These are phyloP conservation scores for Tylopilus balloui DNA, from an alignment of 768 basidiomycete species.

Conservation along the genomic window DNA sequence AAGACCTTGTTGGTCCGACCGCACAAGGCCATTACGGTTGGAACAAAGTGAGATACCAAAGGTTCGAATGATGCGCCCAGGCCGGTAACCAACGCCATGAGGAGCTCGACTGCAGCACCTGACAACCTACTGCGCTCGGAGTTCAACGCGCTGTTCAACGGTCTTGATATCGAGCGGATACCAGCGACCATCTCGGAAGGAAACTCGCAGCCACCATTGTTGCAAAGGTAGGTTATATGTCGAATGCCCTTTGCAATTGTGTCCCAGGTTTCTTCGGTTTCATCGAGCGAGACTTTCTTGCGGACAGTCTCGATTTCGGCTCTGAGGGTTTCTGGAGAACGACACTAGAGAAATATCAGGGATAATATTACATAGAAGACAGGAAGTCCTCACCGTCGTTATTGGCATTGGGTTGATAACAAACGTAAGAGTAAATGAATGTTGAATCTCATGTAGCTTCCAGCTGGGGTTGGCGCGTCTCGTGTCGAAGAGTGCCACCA, in stretches of 20 bases:
- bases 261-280: constrained; percentile 83
- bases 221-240: constrained; percentile 44
- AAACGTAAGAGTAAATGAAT: background rate
- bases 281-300: constrained; percentile 41
- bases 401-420: constrained; percentile 24
- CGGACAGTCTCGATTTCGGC: constrained; percentile 42
- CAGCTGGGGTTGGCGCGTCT: constrained; percentile 16
- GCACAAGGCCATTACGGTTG: constrained; percentile 62
- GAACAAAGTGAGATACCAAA: constrained; percentile 62
- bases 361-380: background rate
- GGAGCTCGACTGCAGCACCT: constrained; percentile 57
- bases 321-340: constrained; percentile 28
- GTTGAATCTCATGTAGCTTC: constrained; percentile 15
- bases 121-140: constrained; percentile 76
- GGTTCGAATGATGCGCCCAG: constrained; percentile 64
- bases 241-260: constrained; percentile 49
- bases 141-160: constrained; percentile 54
- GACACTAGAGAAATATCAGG: constrained; percentile 28
- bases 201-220: constrained; percentile 49
- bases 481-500: constrained; percentile 14
- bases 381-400: constrained; percentile 19
- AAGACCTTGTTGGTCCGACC: constrained; percentile 78
- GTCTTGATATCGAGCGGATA: constrained; percentile 49
- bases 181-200: constrained; percentile 47
- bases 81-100: constrained; percentile 48